Base-by-base conservation (phyloP, 768 basidiomycete species). In the Neoboletus subvelutipes region DNA sequence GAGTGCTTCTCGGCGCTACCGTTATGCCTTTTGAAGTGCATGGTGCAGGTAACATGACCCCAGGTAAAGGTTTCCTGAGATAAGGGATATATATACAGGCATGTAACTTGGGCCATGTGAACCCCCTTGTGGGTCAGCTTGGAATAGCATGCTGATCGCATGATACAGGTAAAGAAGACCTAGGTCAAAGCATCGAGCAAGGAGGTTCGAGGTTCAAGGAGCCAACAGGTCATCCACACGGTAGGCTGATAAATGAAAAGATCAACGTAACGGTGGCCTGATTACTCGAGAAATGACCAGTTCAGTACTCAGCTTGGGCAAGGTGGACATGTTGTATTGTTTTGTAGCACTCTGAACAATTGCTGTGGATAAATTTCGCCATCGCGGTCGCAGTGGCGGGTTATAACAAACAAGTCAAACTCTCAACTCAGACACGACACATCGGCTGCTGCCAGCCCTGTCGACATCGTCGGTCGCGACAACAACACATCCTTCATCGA, bases 371-470 rank as follows among this genome's bases (percentile, higher is more conserved):
- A 66, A 66, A 66, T 60, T 60, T 53, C 36, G 56, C 46, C n/a
- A 12, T 28, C 28, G 58, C 53, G 58, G 62, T 17, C 37, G 18
- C 11, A 41, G 60, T 65, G 56, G 65, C 61, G 58, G 39, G 36
- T 40, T 53, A 50, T 56, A 57, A 68, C 20, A 69, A 68, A 69
- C 67, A 68, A 69, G 59, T 59, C 64, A 67, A 68, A 67, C 58
- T 58, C 56, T 54, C 53, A 62, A 64, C 60, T 48, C 58, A 55
- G 56, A 61, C 62, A 60, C 48, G 41, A 57, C 52, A 40, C 54
- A n/a, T 7, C 34, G 50, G 24, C 43, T 46, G 45, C 61, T 34
- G 50, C 46, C 37, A 33, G 40, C 56, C 29, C 34, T 34, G 62
- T 61, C 58, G 55, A 56, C 58, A 53, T 37, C 42, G 58, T 50